These are phyloP conservation scores for Stenocarpella maydis DNA, from an alignment of 2,329 filamentous ascomycete genomes.

Conservation along the genomic window DNA sequence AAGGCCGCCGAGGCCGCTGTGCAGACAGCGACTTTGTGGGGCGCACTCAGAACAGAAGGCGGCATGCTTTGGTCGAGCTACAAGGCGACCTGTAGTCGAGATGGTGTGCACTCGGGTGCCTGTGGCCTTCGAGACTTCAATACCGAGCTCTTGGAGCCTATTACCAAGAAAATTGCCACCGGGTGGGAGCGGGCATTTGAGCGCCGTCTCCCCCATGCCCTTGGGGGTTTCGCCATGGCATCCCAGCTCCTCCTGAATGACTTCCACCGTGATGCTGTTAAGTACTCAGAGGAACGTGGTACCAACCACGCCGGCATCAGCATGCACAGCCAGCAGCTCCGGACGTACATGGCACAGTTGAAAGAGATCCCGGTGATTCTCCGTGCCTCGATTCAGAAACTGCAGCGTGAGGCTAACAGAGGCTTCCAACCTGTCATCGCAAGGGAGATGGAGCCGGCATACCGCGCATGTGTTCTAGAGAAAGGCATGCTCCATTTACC, in stretches of 20 bases:
- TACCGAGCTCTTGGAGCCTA: not conserved
- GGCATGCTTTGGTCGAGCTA: not conserved
- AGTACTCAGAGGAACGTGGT: not conserved
- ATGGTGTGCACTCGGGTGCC: not conserved
- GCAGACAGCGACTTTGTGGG: not conserved
- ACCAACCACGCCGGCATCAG: not conserved
- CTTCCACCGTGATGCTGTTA: not conserved
- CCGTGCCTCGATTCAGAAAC: not conserved
- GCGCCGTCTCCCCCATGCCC: not conserved
- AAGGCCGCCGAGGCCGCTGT: not conserved
- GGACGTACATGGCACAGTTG: not conserved
- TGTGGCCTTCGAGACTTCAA: constrained; percentile 3
- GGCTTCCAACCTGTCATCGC: not conserved
- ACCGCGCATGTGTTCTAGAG: not conserved
- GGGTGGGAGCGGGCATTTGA: not conserved
- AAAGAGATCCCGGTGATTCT: not conserved
- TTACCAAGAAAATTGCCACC: not conserved
- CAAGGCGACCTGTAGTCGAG: not conserved
- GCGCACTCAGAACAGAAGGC: not conserved
- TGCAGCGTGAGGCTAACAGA: not conserved
- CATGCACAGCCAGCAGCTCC: constrained; percentile 2
- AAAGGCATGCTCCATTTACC: not conserved
- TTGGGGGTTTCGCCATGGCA: not conserved
- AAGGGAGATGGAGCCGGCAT: not conserved
- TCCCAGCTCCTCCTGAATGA: not conserved